Conservation (phyloP, 495 filamentous ascomycete species). For the Entonaema liquescens region DNA sequence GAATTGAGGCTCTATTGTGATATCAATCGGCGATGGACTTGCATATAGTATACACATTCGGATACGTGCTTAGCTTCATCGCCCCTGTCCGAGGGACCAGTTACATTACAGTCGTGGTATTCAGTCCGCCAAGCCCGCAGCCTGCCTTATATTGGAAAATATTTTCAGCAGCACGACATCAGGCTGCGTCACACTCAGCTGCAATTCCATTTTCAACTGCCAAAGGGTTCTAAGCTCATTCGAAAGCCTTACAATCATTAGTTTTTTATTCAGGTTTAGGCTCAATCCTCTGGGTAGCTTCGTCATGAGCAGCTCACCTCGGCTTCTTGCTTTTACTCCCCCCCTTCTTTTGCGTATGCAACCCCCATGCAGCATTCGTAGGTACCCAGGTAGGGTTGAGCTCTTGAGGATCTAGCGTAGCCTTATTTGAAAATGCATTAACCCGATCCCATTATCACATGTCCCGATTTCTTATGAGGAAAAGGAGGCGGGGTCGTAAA, state of each 20-base stretch:
- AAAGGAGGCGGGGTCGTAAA: too few relatives aligned
- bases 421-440: too few relatives aligned
- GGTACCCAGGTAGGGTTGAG: too few relatives aligned
- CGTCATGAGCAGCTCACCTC: too few relatives aligned
- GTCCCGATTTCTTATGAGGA: too few relatives aligned
- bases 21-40: slow-evolving; percentile 1
- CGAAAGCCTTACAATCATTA: background rate
- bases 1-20: background rate
- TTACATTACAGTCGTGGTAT: background rate
- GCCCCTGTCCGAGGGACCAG: background rate
- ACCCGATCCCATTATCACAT: too few relatives aligned
- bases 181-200: background rate
- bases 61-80: background rate
- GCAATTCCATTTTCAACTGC: background rate
- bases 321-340: too few relatives aligned
- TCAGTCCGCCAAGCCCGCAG: background rate
- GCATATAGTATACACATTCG: background rate
- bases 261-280: too few relatives aligned
- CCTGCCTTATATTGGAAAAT: background rate
- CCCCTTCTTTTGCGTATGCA: too few relatives aligned
- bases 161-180: background rate
- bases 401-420: too few relatives aligned
- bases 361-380: too few relatives aligned
- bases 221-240: background rate
- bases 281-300: too few relatives aligned